Evolutionary conservation across 495 filamentous ascomycete species (phyloP).

Genomic region (Choiromyces venosus): DNA sequence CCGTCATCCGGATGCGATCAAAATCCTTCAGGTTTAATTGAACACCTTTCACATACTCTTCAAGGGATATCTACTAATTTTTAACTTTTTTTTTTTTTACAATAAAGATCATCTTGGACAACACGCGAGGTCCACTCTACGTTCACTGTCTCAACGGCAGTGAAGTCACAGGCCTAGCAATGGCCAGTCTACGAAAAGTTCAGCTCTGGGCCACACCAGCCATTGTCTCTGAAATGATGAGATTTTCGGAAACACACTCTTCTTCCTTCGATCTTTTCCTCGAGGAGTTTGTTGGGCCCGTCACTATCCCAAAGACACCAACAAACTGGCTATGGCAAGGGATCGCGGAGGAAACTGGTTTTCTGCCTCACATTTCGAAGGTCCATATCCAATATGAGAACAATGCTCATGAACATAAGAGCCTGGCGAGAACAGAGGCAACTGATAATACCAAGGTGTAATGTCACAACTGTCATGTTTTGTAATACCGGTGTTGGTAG

Average conservation of each 20-base stretch:
- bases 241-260: slow-evolving; percentile 27
- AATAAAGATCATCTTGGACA: slow-evolving; percentile 21
- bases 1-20: slow-evolving; percentile 22
- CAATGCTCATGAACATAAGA: slow-evolving; percentile 7
- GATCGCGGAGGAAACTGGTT: slow-evolving; percentile 26
- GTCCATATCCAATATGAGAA: slow-evolving; percentile 23
- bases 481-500: not conserved
- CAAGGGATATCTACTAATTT: not conserved
- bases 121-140: slow-evolving; percentile 26
- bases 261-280: slow-evolving; percentile 35
- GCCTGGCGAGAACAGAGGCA: not conserved
- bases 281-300: slow-evolving; percentile 29
- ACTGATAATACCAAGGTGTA: not conserved
- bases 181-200: slow-evolving; percentile 32
- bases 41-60: not conserved
- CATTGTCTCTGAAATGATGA: slow-evolving; percentile 35
- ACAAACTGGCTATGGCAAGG: slow-evolving; percentile 32
- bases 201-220: slow-evolving; percentile 34
- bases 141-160: slow-evolving; percentile 38
- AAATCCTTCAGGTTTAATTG: slow-evolving; percentile 19
- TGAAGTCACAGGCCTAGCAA: slow-evolving; percentile 33
- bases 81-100: not conserved
- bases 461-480: slow-evolving; percentile 1
- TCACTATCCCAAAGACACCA: slow-evolving; percentile 15
- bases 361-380: slow-evolving; percentile 21